These are phyloP conservation scores for Lathyrus oleraceus DNA, from an alignment of 306 rosid genomes.

Conservation along the genomic window DNA sequence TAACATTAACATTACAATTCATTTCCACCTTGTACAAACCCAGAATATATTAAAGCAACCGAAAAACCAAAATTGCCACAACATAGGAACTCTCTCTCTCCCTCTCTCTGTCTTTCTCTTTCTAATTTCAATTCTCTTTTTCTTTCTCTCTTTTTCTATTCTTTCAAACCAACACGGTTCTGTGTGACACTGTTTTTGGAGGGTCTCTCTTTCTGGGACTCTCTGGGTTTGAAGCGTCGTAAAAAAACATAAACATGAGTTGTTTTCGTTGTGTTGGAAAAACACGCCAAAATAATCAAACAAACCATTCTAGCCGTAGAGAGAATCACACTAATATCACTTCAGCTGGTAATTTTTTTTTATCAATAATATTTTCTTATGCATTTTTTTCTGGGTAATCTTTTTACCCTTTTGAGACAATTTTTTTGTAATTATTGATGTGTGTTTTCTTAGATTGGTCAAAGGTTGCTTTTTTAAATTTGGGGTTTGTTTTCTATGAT, in stretches of 20 bases:
- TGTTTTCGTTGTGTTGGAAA: slow-evolving; percentile 63
- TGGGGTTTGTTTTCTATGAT: neutral
- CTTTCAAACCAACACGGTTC: slow-evolving; percentile 22
- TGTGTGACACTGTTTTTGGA: slow-evolving; percentile 27
- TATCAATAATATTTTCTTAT: neutral
- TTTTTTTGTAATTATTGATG: no score
- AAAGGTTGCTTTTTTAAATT: neutral
- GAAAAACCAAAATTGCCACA: slow-evolving; percentile 1
- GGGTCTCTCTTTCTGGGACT: slow-evolving; percentile 22
- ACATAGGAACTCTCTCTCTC: neutral
- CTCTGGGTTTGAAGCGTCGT: slow-evolving; percentile 12
- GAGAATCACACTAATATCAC: slow-evolving; percentile 41
- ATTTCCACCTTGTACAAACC: slow-evolving; percentile 25
- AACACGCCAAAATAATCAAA: slow-evolving; percentile 44
- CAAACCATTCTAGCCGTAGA: neutral
- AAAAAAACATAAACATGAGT: slow-evolving; percentile 63
- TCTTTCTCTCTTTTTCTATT: neutral
- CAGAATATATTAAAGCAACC: slow-evolving; percentile 31
- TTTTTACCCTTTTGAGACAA: neutral
- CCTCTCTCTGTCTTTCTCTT: neutral
- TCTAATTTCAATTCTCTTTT: neutral
- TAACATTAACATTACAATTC: neutral
- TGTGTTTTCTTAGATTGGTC: slow-evolving; percentile 34
- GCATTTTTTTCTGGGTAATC: neutral
- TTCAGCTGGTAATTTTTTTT: slow-evolving; percentile 44